These are phyloP conservation scores for Xylaria polymorpha DNA, from an alignment of 2,329 filamentous ascomycete species.

Conservation along the genomic window DNA sequence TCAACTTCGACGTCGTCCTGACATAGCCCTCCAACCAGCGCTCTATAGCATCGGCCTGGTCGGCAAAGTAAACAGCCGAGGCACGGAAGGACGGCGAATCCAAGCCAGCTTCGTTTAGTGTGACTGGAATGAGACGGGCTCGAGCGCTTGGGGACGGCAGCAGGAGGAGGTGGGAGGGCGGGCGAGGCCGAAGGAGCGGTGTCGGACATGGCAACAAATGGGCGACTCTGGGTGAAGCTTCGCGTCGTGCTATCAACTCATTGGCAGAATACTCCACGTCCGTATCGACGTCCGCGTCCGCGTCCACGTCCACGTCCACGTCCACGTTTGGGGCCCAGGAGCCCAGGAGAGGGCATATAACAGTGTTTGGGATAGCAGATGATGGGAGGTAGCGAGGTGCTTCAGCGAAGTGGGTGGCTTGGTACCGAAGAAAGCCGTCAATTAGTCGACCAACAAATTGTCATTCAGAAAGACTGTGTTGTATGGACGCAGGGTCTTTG, in stretches of 20 bases:
- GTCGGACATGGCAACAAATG: slow-evolving; percentile 44
- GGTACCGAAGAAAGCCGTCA: background rate
- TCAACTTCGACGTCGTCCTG: slow-evolving; percentile 64
- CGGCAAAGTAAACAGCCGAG: slow-evolving; percentile 84
- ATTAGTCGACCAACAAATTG: background rate
- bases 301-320: too few relatives aligned
- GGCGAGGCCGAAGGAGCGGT: slow-evolving; percentile 41
- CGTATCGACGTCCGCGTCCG: too few relatives aligned
- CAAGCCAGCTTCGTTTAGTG: slow-evolving; percentile 92
- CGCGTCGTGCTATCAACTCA: slow-evolving; percentile 33
- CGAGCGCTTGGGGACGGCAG: slow-evolving; percentile 42
- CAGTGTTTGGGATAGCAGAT: background rate
- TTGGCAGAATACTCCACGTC: slow-evolving; percentile 21
- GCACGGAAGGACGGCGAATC: slow-evolving; percentile 97
- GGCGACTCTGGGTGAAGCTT: slow-evolving; percentile 9
- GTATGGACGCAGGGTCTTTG: background rate
- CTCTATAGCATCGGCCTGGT: slow-evolving; percentile 91
- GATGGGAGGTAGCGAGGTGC: background rate
- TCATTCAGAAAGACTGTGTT: background rate
- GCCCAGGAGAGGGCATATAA: background rate
- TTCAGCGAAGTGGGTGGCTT: background rate
- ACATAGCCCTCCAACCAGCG: slow-evolving; percentile 82
- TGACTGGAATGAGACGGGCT: slow-evolving; percentile 74
- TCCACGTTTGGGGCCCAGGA: background rate
- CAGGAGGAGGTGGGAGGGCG: slow-evolving; percentile 32